Evolutionary conservation across 805 yeast genomes (phyloP), one percentile per base, ranked within the genome.

Genomic region (Torulaspora delbrueckii): DNA sequence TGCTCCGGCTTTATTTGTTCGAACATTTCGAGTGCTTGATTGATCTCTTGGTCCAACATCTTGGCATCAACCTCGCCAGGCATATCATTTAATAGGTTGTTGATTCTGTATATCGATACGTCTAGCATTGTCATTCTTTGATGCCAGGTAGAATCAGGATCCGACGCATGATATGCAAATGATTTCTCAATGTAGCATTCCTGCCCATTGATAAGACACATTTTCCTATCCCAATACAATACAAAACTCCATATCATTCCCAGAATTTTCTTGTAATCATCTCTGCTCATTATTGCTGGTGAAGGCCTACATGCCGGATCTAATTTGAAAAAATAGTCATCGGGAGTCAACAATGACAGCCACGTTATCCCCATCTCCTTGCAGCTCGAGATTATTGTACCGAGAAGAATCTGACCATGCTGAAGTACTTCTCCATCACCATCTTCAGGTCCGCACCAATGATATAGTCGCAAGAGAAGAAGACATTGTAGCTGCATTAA

Each of bases 381-480:
- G 37, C 63, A 60, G 27, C 56, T 53, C 2, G 63, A 50, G 10
- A 62, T 53, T 8, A 62, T 61, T 9, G 56, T 51, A 5, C 66
- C 64, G 52, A 58, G 55, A 2, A 63, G 40, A 6, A 62, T 56
- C 27, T 54, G 60, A 32, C 56, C 55, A 36, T 62, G 63, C 41
- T 61, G 59, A 10, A 56, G 48, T 23, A 52, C 56, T 19, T 55
- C 48, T 2, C 68, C 68, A 46, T 63, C 67, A 9, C 65, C 65
- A 46, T 61, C 65, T 34, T 63, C 65, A 2, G 66, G 65, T 2
- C 60, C 59, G 47, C 65, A 57, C 67, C 67, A 63, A 35, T 59
- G 57, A 43, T 60, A 58, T 39, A 63, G 55, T 43, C 66, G 54
- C 18, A 62, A 47, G 25, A 63, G 30, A 19, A 63, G 35, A 22